Conservation (phyloP, 169 alveolate species). For the Cryptosporidium ubiquitum region DNA sequence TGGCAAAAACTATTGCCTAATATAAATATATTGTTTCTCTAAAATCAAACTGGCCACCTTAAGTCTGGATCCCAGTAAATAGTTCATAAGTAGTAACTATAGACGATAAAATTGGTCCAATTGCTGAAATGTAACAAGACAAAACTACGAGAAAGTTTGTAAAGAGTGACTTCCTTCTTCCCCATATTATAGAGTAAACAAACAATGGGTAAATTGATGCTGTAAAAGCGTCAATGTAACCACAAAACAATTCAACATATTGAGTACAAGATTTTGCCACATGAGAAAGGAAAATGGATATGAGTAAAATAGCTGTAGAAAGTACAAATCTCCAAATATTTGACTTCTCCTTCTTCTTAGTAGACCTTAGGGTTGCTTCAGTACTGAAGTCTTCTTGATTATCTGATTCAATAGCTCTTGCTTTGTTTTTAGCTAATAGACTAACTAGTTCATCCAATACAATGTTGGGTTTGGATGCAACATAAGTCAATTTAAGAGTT, state of each 20-base stretch:
- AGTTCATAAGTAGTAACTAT: constrained; percentile 51
- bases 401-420: constrained; percentile 63
- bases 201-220: constrained; percentile 68
- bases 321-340: constrained; percentile 28
- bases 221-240: constrained; percentile 70
- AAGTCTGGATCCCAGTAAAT: constrained; percentile 22
- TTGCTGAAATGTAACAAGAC: constrained; percentile 52
- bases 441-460: constrained; percentile 8
- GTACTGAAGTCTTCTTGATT: not conserved
- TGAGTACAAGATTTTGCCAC: constrained; percentile 73
- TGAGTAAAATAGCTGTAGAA: constrained; percentile 27
- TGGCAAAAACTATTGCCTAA: not conserved
- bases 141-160: constrained; percentile 26
- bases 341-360: not conserved
- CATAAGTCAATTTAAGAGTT: not conserved
- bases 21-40: not conserved
- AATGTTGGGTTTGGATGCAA: not conserved
- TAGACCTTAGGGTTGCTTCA: not conserved
- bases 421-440: constrained; percentile 12
- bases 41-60: not conserved
- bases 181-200: constrained; percentile 48
- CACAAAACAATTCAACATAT: constrained; percentile 69
- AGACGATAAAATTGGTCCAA: constrained; percentile 66
- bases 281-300: constrained; percentile 55
- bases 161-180: constrained; percentile 15